phyloP scores from a whole-genome alignment of 139 green algal species.

The Zygnema circumcarinatum region DNA sequence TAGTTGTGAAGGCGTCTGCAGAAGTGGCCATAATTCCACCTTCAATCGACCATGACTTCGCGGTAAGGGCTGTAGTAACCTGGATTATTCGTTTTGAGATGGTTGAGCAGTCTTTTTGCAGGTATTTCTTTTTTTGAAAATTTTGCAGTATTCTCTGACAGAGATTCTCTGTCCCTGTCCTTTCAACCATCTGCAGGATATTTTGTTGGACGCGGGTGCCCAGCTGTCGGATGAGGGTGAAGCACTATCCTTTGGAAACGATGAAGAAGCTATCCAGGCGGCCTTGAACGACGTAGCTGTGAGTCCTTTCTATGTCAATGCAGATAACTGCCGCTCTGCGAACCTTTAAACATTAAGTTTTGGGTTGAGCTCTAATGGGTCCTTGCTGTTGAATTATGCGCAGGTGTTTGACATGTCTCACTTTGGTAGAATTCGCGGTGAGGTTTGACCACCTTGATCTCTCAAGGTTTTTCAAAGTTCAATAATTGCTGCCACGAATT shows the following conservation, averaged over 20 bases:
- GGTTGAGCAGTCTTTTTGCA: not conserved
- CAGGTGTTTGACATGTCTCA: conserved; percentile 44
- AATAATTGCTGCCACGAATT: too few relatives aligned
- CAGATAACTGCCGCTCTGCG: not conserved
- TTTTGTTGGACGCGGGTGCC: conserved; percentile 25
- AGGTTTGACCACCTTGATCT: not conserved
- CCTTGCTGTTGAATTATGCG: too few relatives aligned
- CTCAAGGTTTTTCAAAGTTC: too few relatives aligned
- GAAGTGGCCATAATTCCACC: conserved; percentile 10
- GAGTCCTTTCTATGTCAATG: conserved; percentile 6
- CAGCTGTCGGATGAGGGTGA: conserved; percentile 20
- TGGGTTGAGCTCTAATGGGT: not conserved
- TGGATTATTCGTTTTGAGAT: too few relatives aligned
- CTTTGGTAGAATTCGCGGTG: conserved; percentile 28
- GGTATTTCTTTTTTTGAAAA: not conserved
- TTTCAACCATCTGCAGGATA: conserved; percentile 6
- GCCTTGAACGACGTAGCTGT: conserved; percentile 16
- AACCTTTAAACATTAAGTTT: not conserved
- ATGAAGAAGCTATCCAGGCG: conserved; percentile 27
- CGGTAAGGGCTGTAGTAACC: too few relatives aligned
- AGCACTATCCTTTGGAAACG: conserved; percentile 31
- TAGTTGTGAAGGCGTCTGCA: not conserved
- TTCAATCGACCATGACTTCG: conserved; percentile 30
- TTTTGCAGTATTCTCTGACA: not conserved
- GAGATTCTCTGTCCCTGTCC: not conserved